A percentile compares a stretch with the other conserved stretches of the same genome.
Conservation (phyloP, 139 green algal species). For the Haematococcus lacustris region DNA sequence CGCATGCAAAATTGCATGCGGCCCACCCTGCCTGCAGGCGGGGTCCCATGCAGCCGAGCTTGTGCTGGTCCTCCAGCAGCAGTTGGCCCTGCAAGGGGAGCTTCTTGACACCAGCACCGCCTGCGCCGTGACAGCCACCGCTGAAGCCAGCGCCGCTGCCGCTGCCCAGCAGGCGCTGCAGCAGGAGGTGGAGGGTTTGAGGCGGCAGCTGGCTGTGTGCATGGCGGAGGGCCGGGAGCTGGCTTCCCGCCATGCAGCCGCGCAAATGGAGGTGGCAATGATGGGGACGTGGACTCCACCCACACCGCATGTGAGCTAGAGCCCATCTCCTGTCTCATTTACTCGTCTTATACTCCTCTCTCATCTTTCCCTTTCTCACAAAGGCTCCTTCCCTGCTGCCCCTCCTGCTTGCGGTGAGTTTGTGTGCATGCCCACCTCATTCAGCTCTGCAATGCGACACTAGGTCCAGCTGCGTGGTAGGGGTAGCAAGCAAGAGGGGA, state of each 20-base stretch:
- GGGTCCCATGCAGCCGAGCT: neutral
- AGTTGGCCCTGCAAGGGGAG: no score
- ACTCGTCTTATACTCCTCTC: no score
- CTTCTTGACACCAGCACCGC: conserved; percentile 4
- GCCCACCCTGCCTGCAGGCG: neutral
- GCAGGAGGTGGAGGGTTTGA: no score
- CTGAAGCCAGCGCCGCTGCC: neutral
- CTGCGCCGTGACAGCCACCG: neutral
- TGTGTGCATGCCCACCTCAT: no score
- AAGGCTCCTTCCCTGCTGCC: no score
- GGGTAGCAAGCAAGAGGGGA: no score
- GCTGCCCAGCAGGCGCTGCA: conserved; percentile 28
- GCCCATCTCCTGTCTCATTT: no score
- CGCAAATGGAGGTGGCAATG: conserved; percentile 24
- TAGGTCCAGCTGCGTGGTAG: no score
- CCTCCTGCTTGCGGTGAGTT: no score
- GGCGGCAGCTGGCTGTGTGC: conserved; percentile 13
- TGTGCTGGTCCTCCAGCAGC: neutral
- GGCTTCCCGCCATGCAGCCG: conserved; percentile 11
- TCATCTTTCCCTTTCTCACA: no score
- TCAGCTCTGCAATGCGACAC: no score
- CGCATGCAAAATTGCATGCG: neutral
- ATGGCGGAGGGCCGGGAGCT: conserved; percentile 20
- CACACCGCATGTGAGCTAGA: no score
- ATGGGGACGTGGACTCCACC: neutral